Evolutionary conservation across 139 green algal species (phyloP).

Genomic region (Coelastrella sp.): DNA sequence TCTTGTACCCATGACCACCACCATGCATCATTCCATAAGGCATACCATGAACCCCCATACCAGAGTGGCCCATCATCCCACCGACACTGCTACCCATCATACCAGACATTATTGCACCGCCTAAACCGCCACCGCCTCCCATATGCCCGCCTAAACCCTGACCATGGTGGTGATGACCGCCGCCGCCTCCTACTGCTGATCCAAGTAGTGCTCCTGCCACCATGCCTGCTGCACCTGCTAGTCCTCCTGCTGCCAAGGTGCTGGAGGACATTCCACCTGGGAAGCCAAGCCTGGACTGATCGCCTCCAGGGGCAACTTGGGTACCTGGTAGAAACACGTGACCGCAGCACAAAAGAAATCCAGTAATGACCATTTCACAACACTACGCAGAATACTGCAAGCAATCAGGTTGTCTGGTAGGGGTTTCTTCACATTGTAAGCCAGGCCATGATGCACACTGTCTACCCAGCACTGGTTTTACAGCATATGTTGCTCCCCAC

Average conservation of each 20-base stretch:
- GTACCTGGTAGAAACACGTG: not conserved
- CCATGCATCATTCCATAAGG: constrained; percentile 25
- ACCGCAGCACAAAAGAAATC: not conserved
- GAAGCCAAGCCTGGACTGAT: not conserved
- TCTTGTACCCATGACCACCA: not conserved
- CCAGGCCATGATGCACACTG: too few relatives aligned
- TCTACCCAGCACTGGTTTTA: not conserved
- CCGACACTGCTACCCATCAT: not conserved
- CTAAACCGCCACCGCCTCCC: not conserved
- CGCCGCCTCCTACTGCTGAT: not conserved
- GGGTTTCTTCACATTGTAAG: too few relatives aligned
- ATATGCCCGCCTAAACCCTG: too few relatives aligned
- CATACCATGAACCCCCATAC: constrained; percentile 11
- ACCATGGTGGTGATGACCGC: not conserved
- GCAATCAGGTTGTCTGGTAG: too few relatives aligned
- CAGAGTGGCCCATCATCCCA: not conserved
- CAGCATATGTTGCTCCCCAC: not conserved
- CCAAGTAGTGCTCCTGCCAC: constrained; percentile 5
- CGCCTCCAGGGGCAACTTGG: not conserved
- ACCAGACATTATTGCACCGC: not conserved
- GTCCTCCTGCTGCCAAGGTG: not conserved
- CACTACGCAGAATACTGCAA: too few relatives aligned
- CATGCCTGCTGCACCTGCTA: constrained; percentile 27
- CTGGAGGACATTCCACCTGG: not conserved
- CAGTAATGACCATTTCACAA: too few relatives aligned